phyloP scores from a whole-genome alignment of 257 asterid genomes.

The Solanum ossicruentum region DNA sequence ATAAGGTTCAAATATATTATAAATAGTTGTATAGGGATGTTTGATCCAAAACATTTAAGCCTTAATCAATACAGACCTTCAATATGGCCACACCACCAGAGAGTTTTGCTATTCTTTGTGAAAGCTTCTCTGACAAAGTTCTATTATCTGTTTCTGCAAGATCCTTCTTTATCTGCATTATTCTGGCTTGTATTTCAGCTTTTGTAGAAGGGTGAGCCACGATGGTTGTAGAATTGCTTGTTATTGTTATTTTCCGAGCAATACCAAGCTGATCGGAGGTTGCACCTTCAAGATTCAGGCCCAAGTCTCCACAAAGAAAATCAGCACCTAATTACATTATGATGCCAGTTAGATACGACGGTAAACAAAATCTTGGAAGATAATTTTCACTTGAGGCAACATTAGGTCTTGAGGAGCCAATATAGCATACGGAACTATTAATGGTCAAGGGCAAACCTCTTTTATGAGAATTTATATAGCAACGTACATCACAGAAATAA shows the following conservation, averaged over 20 bases:
- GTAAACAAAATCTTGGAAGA: not conserved
- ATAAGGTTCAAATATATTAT: not conserved
- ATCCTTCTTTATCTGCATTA: slow-evolving; percentile 82
- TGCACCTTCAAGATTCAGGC: slow-evolving; percentile 58
- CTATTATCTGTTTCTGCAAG: slow-evolving; percentile 71
- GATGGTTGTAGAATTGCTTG: slow-evolving; percentile 58
- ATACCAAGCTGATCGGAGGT: slow-evolving; percentile 99
- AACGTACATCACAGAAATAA: not conserved
- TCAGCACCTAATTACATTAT: slow-evolving; percentile 62
- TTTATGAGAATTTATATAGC: not conserved
- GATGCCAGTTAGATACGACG: not conserved
- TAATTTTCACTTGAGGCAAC: not conserved
- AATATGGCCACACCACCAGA: slow-evolving; percentile 80
- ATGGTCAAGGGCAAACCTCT: not conserved
- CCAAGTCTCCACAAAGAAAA: slow-evolving; percentile 85
- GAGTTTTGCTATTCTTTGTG: slow-evolving; percentile 81
- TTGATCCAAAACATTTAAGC: not conserved
- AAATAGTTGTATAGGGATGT: not conserved
- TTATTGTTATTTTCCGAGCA: slow-evolving; percentile 63
- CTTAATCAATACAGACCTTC: slow-evolving; percentile 23
- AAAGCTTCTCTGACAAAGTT: slow-evolving; percentile 54
- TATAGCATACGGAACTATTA: not conserved
- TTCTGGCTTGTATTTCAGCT: slow-evolving; percentile 90
- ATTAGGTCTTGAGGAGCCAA: not conserved
- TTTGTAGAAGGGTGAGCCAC: slow-evolving; percentile 88